Conservation (phyloP, 2,329 filamentous ascomycete species). For the Dendrostoma leiphaemia region DNA sequence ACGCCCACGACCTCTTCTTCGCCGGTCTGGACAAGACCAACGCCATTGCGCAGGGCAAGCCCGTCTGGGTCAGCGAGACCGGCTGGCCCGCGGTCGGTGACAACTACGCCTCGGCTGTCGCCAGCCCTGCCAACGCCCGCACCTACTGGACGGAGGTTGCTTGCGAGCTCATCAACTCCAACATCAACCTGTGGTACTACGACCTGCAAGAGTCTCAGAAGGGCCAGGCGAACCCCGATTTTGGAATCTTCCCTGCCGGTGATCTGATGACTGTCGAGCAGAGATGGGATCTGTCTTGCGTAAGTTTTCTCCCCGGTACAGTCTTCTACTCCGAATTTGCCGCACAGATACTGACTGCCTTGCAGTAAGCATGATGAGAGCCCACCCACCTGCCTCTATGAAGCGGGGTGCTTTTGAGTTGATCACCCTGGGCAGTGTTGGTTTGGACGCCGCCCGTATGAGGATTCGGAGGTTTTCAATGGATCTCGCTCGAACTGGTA, state of each 20-base stretch:
- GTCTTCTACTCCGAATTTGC: too few species aligned
- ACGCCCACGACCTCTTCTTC: constrained; percentile 54
- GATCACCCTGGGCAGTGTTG: too few species aligned
- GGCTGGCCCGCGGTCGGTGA: constrained; percentile 17
- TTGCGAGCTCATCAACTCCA: constrained; percentile 10
- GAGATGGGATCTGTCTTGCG: constrained; percentile 31
- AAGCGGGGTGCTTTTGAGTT: too few species aligned
- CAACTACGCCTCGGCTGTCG: constrained; percentile 10
- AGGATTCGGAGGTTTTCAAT: too few species aligned
- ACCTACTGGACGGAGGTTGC: constrained; percentile 18
- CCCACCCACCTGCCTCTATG: too few species aligned
- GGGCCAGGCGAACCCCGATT: constrained; percentile 31
- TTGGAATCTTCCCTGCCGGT: constrained; percentile 33
- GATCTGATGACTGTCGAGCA: constrained; percentile 28
- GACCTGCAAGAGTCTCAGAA: constrained; percentile 34
- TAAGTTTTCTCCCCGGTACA: neutral
- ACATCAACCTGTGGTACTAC: constrained; percentile 36
- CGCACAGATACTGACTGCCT: too few species aligned
- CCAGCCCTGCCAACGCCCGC: constrained; percentile 15
- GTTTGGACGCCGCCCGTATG: too few species aligned
- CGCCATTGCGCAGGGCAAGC: constrained; percentile 36
- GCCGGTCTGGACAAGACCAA: constrained; percentile 42
- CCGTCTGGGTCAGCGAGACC: constrained; percentile 20
- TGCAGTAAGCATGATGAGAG: too few species aligned
- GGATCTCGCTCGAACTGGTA: too few species aligned